phyloP scores from a whole-genome alignment of 192 early-diverging fungal species.

The Backusella liffmaniae region DNA sequence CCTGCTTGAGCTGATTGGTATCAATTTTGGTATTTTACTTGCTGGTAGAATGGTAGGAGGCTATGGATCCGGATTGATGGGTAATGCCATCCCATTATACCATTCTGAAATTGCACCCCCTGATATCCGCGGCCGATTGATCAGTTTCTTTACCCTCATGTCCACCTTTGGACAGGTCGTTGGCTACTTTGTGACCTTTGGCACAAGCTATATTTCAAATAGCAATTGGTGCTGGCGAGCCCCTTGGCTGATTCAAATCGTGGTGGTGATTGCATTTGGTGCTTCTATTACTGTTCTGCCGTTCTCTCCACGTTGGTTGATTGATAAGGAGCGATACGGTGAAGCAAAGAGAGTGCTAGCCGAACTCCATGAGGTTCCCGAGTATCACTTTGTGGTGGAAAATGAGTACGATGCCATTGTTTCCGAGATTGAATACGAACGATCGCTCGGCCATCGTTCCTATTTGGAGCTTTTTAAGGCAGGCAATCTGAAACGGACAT shows the following conservation, averaged over 20 bases:
- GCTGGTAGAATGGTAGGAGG: slow-evolving; percentile 31
- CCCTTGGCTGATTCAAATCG: slow-evolving; percentile 77
- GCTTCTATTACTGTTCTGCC: slow-evolving; percentile 73
- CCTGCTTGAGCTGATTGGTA: slow-evolving; percentile 65
- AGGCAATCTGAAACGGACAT: slow-evolving; percentile 59
- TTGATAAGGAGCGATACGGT: slow-evolving; percentile 60
- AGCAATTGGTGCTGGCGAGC: slow-evolving; percentile 68
- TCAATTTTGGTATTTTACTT: slow-evolving; percentile 41
- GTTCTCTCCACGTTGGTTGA: slow-evolving; percentile 83
- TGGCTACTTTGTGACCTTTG: slow-evolving; percentile 51
- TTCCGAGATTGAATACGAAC: slow-evolving; percentile 61
- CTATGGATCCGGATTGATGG: slow-evolving; percentile 35
- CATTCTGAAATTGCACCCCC: slow-evolving; percentile 65
- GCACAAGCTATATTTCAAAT: slow-evolving; percentile 37
- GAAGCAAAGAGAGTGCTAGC: slow-evolving; percentile 71
- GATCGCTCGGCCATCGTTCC: slow-evolving; percentile 54
- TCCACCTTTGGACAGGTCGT: slow-evolving; percentile 83
- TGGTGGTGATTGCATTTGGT: slow-evolving; percentile 49
- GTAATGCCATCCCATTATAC: slow-evolving; percentile 38
- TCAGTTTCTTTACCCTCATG: slow-evolving; percentile 82
- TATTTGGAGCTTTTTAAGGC: slow-evolving; percentile 56
- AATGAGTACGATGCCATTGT: slow-evolving; percentile 70
- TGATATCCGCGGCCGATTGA: slow-evolving; percentile 82
- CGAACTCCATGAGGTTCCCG: slow-evolving; percentile 56
- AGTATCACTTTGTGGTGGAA: slow-evolving; percentile 47